Evolutionary conservation across 768 basidiomycete species (phyloP), one percentile per base, ranked within the genome.

Genomic region (Antrodiella citrinella): DNA sequence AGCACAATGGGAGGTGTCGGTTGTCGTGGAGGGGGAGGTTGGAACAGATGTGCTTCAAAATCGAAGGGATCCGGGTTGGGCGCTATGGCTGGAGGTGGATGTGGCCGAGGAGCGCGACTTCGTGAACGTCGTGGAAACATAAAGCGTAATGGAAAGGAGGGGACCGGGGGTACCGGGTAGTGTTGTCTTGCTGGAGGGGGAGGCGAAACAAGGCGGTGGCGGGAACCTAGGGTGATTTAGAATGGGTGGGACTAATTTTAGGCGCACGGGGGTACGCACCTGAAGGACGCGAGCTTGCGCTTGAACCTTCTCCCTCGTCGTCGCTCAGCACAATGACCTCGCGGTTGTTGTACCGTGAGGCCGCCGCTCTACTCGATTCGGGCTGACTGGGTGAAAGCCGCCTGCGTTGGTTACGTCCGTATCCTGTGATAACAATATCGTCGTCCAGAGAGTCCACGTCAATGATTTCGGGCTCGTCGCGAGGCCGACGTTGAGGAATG

Each of bases 151-250:
- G 78, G 77, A 20, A 78, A 49, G 11, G 67, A 59, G 2, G 84
- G 85, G 0, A 86, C 78, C 1, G 82, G 81, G 0, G 84, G 85
- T 3, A 75, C 63, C 1, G 61, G 53, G 15, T 56, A 58, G 21
- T 63, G 57, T 45, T 19, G 21, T 21, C 40, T 43, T 20, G 54
- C 10, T 30, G 46, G 56, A 4, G 57, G 54, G 41, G 57, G 58
- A 15, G 58, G 57, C 20, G 61, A 59, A 41, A 48, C 41, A 10
- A 54, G 40, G 22, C 50, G 56, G 11, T n/a, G n/a, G 24, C 20
- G 45, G 15, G 54, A 45, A 5, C 47, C n/a, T 30, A 52, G 30
- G 20, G 24, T 49, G 48, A 40, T 35, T 35, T 7, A 35, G 30
- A 7, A 22, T 48, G 46, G 42, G 54, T 22, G 22, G 19, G 12